These are phyloP conservation scores for Xylaria sp. DNA, from an alignment of 495 filamentous ascomycete species.

Conservation along the genomic window DNA sequence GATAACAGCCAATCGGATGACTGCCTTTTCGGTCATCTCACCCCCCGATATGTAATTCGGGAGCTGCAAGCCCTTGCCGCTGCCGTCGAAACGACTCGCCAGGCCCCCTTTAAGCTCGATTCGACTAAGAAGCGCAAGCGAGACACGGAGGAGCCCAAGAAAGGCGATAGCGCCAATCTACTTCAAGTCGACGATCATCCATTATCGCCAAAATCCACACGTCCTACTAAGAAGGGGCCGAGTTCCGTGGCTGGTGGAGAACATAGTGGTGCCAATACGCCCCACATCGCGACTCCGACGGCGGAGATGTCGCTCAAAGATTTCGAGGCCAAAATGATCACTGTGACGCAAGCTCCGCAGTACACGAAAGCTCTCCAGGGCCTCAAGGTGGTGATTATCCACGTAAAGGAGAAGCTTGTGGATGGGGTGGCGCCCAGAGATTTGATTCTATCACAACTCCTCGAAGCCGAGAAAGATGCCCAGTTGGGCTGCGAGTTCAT, in stretches of 20 bases:
- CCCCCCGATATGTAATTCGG: slow-evolving; percentile 76
- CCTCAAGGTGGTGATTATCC: slow-evolving; percentile 74
- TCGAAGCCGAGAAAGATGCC: slow-evolving; percentile 63
- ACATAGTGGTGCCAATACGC: slow-evolving; percentile 34
- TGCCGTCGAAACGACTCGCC: slow-evolving; percentile 60
- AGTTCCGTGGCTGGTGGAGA: slow-evolving; percentile 22
- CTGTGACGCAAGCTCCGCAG: slow-evolving; percentile 12
- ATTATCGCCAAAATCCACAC: slow-evolving; percentile 48
- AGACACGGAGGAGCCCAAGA: slow-evolving; percentile 32
- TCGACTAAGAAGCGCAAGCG: slow-evolving; percentile 53
- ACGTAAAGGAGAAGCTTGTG: slow-evolving; percentile 78
- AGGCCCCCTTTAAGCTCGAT: slow-evolving; percentile 34
- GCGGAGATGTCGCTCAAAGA: slow-evolving; percentile 47
- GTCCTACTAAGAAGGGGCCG: slow-evolving; percentile 31
- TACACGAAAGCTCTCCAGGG: slow-evolving; percentile 50
- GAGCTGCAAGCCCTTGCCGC: slow-evolving; percentile 77
- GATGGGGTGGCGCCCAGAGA: slow-evolving; percentile 67
- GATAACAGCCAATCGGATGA: slow-evolving; percentile 76
- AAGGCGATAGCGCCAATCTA: slow-evolving; percentile 12
- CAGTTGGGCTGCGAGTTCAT: slow-evolving; percentile 81
- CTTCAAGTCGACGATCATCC: slow-evolving; percentile 40
- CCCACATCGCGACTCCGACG: slow-evolving; percentile 46
- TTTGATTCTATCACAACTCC: slow-evolving; percentile 71
- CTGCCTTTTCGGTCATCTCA: slow-evolving; percentile 85
- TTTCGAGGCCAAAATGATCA: slow-evolving; percentile 30